Base-by-base conservation (phyloP, 257 asterid species). In the Fraxinus quadrangulata region DNA sequence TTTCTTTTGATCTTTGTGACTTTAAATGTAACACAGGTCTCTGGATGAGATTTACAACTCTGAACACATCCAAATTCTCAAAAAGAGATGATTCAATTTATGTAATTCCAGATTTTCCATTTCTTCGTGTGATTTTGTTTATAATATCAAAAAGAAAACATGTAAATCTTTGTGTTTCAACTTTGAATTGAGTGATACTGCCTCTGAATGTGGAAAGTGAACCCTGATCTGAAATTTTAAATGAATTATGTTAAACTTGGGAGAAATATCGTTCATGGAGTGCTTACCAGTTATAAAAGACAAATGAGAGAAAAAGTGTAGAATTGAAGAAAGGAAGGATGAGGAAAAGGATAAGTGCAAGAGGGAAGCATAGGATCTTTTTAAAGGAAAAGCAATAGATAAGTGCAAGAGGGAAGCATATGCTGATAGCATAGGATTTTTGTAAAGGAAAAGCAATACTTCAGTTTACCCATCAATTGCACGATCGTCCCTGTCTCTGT, bases 1-100 rank as follows among this genome's bases (percentile, higher is more conserved):
- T 70, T 75, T 75, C 73, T 51, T 59, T 31, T 24, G 14, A 17
- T 40, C 36, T 51, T 70, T 74, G 70, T 31, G 28, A 47, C 9
- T 63, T 5, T 12, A 61, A 65, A n/a, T 23, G 16, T 33, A 2
- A 8, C 24, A 12, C 40, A 59, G 17, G 65, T 42, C 67, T 24
- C 21, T 19, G 65, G 26, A 73, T 24, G 54, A 45, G n/a, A 45
- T 23, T 72, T 11, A 31, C 26, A 56, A 56, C 66, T 56, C 66
- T 19, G 26, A 56, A 56, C 66, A 56, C 66, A 56, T n/a, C 24
- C 13, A 7, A 49, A 56, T n/a, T 56, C 66, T 7, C 26, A 56
- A 56, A 56, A 5, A 47, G 59, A 47, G 59, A 47, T 47, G 2
- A 47, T 56, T n/a, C 13, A 2, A 54, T 54, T 19, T 54, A 19